Base-by-base conservation (phyloP, 441 rosid genomes). In the Metrosideros polymorpha region DNA sequence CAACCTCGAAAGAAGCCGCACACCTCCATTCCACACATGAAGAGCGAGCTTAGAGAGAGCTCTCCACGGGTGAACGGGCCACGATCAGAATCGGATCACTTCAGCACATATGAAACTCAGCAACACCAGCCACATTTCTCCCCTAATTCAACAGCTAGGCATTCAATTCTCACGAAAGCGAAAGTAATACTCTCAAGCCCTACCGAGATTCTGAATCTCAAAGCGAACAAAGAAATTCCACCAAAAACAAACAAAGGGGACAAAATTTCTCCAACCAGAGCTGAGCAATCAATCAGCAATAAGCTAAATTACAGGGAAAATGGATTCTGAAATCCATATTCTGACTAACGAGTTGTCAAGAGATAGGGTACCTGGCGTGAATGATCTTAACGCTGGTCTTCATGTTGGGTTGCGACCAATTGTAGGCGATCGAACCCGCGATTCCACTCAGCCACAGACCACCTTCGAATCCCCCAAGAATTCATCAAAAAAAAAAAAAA, bases 391-490 rank as follows among this genome's bases (percentile, higher is more conserved):
- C 98, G 89, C 98, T 96, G 89, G 99, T 93, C 87, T 97, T 97
- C 99, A 97, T 97, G 84, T 85, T 91, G 47, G 99, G 99, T 84
- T 91, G 95, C 25, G 99, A 95, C 99, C 99, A 97, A 91, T 97
- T 97, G 88, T 97, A 97, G 12, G 97, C 98, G 85, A 96, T 91
- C 42, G 98, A 96, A 53, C 99, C 99, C 47, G 93, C 88, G 87
- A 97, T 92, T 52, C 97, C 98, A 86, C 97, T 94, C 32, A 96
- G 96, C 99, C 99, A 97, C 66, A 97, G 89, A 87, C 92, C 90
- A 83, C 98, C 99, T 97, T 85, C 29, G 24, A 59, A 86, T 29
- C 55, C 77, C 84, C 85, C 66, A 39, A 22, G 27, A 85, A 30
- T 18, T 9, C 54, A 92, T 56, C 27, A 85, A 3, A 89, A 85